Evolutionary conservation across 805 yeast genomes (phyloP), one percentile per base, ranked within the genome.

Genomic region (Saccharomycopsis malanga): DNA sequence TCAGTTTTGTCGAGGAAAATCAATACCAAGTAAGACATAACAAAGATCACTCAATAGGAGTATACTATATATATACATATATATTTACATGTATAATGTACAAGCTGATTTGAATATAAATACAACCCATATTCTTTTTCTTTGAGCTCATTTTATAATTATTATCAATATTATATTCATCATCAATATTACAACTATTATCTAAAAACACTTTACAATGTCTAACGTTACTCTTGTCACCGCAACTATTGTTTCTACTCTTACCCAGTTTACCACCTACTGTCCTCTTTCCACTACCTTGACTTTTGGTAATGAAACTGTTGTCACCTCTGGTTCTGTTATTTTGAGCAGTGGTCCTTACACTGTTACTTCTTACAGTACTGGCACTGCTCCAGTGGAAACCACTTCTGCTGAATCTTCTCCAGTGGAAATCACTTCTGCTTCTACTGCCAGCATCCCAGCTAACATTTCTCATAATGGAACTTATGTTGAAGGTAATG

Each of bases 231-330:
- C 50, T 14, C n/a, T 24, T 21, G 27, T 39, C 39, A 48, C 52
- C 42, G 21, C 30, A 6, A 49, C 52, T 37, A 14, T 27, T 10
- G 27, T 20, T 25, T 12, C 30, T 29, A 27, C 39, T n/a, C 9
- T 23, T 43, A 49, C 52, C 38, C 15, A 34, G 17, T 49, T 27
- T 46, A 49, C 52, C 39, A 49, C 49, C 27, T 49, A 45, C 46
- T 49, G 48, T 34, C 52, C 52, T 21, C 35, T 48, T n/a, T 22
- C 45, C 14, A 41, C 52, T 42, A 45, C 48, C 40, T 48, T 48
- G n/a, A 41, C 49, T 21, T 17, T 34, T 27, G 41, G 39, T 41
- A 41, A 39, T 42, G 7, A 10, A 4, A 48, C 51, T 17, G 9
- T 25, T 21, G 27, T 41, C n/a, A 48, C 49, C 35, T 44, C 51